phyloP scores from a whole-genome alignment of 371 early-diverging fungal genomes.

The Sporodiniella umbellata region DNA sequence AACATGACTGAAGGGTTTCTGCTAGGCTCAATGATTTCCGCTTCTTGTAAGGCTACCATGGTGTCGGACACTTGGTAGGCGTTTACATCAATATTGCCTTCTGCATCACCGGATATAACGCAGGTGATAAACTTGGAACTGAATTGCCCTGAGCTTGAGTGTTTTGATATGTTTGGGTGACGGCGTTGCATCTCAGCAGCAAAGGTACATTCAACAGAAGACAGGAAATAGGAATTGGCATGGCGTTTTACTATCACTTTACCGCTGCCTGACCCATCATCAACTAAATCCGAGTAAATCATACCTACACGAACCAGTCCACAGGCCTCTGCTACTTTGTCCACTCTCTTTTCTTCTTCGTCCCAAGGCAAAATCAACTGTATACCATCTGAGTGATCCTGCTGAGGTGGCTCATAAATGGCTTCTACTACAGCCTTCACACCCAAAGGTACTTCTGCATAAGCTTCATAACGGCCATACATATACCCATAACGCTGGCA shows the following conservation, averaged over 20 bases:
- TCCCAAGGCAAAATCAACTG: slow-evolving; percentile 58
- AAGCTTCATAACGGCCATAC: slow-evolving; percentile 93
- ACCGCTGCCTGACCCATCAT: slow-evolving; percentile 80
- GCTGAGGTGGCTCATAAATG: slow-evolving; percentile 95
- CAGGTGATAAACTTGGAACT: slow-evolving; percentile 94
- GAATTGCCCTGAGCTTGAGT: slow-evolving; percentile 75
- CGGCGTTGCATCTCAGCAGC: slow-evolving; percentile 87
- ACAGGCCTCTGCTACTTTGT: slow-evolving; percentile 70
- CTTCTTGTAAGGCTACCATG: slow-evolving; percentile 88
- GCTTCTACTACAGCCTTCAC: slow-evolving; percentile 97
- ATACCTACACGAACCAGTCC: slow-evolving; percentile 88
- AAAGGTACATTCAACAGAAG: slow-evolving; percentile 89
- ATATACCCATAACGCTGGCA: slow-evolving; percentile 92
- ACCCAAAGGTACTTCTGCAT: slow-evolving; percentile 92
- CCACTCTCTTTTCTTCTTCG: slow-evolving; percentile 64
- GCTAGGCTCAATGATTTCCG: slow-evolving; percentile 90
- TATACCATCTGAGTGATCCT: slow-evolving; percentile 81
- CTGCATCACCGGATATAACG: slow-evolving; percentile 80
- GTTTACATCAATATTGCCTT: slow-evolving; percentile 83
- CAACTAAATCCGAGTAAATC: slow-evolving; percentile 93
- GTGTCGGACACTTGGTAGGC: slow-evolving; percentile 95
- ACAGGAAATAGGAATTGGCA: slow-evolving; percentile 91
- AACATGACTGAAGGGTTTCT: slow-evolving; percentile 85
- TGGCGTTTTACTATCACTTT: slow-evolving; percentile 89
- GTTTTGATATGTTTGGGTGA: slow-evolving; percentile 71